Base-by-base conservation (phyloP, 2,329 filamentous ascomycete genomes). In the Xylariaceae sp. region DNA sequence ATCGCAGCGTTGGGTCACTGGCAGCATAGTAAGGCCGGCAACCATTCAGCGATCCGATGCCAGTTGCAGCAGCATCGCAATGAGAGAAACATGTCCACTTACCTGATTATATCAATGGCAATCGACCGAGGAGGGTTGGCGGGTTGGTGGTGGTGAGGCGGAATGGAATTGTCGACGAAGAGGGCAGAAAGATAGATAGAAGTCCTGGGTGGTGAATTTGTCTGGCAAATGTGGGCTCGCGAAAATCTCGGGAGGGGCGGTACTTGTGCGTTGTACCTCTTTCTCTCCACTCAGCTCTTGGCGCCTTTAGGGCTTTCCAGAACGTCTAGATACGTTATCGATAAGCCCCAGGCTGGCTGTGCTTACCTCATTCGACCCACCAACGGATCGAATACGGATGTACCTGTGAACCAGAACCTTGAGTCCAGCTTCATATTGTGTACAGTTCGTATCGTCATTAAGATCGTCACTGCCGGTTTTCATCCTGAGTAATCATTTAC, bases 41-140 rank as follows among this genome's bases (percentile, higher is more conserved):
- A 27, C 7, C 22, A 7, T 27, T 27, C 4, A 27, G 22, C 22
- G 22, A 27, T 27, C 22, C 22, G 22, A 27, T 27, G 22, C 22
- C 4, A 27, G 22, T 27, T 5, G 22, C 22, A 27, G 22, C 22
- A 27, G 19, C 27, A 15, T 6, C 42, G n/a, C 3, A 15, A 48
- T 3, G 9, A 19, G 30, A 18, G 17, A 19, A 18, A 11, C 6
- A 47, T 27, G 22, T 5, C 42, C 49, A 63, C 62, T 54, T 63
- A 64, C 62, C 62, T 64, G 61, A 55, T 55, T 59, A 59, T 44
- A 56, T 56, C 56, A 55, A 51, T 57, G 56, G 60, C 59, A 63
- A 64, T 60, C 62, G 51, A 60, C 48, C 39, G 44, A 49, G 51
- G 51, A 51, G 53, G 56, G 49, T 55, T 52, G 55, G 57, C 47